Percentiles rank a stretch among this genome's conserved stretches.
Conservation (phyloP, 257 asterid genomes). For the Cynanchum wilfordii region DNA sequence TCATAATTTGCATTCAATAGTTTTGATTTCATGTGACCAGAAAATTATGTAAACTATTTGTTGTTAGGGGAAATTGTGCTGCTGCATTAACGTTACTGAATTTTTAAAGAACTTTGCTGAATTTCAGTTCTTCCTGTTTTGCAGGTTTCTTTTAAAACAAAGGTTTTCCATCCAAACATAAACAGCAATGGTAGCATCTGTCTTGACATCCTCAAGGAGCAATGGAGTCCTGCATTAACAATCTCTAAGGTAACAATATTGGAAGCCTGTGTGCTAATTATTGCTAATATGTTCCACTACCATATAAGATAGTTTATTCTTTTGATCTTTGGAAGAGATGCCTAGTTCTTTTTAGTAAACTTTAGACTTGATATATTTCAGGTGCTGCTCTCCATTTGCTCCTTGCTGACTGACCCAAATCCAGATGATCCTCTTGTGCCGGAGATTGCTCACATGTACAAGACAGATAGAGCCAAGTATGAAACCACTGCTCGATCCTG, state of each 20-base stretch:
- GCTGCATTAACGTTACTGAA: background rate
- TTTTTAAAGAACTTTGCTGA: background rate
- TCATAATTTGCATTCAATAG: background rate
- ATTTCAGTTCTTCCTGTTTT: background rate
- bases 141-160: conserved; percentile 47
- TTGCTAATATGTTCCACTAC: background rate
- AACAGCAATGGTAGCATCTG: conserved; percentile 48
- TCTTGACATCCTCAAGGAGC: conserved; percentile 49
- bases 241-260: conserved; percentile 36
- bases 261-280: background rate
- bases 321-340: background rate
- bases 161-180: conserved; percentile 44
- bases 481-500: conserved; percentile 73
- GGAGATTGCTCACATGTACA: conserved; percentile 77
- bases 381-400: conserved; percentile 79
- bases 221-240: conserved; percentile 52
- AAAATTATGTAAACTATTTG: background rate
- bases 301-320: background rate
- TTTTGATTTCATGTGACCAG: background rate
- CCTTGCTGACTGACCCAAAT: conserved; percentile 79
- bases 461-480: conserved; percentile 59
- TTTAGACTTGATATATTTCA: conserved; percentile 11
- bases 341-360: background rate
- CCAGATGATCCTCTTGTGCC: conserved; percentile 87
- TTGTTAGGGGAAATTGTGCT: background rate